A percentile compares a stretch with the other conserved stretches of the same genome.
Conservation (phyloP, 2,329 filamentous ascomycete species). For the Penicillium sp. region DNA sequence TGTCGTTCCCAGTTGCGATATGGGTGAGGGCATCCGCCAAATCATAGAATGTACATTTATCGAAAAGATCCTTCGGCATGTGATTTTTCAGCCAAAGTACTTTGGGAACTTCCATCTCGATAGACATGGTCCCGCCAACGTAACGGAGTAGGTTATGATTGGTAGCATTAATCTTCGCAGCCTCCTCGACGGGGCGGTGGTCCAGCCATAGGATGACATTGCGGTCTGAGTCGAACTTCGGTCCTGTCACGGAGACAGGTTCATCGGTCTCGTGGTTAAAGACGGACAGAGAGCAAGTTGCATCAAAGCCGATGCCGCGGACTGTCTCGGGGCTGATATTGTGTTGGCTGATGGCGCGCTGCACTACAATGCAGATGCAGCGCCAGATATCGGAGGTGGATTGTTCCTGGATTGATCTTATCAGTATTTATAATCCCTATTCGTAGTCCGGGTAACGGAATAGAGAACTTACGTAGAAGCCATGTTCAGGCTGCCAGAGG, state of each 20-base stretch:
- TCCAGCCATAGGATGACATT: conserved; percentile 98
- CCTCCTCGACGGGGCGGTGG: conserved; percentile 88
- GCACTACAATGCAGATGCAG: conserved; percentile 88
- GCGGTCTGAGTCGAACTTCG: conserved; percentile 84
- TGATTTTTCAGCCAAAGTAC: conserved; percentile 98
- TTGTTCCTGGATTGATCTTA: conserved; percentile 72
- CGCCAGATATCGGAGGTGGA: conserved; percentile 96
- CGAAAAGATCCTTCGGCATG: conserved; percentile 90
- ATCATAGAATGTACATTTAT: conserved; percentile 96
- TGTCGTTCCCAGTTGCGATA: conserved; percentile 89
- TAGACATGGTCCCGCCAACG: conserved; percentile 96
- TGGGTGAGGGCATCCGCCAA: conserved; percentile 91
- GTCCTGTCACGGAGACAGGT: conserved; percentile 86
- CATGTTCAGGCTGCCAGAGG: conserved; percentile 76
- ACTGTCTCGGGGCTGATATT: conserved; percentile 76
- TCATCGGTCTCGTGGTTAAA: conserved; percentile 89
- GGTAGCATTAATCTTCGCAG: conserved; percentile 89
- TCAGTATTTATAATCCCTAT: too few species aligned
- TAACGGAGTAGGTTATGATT: conserved; percentile 92
- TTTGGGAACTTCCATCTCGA: conserved; percentile 99
- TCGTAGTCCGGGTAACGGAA: neutral
- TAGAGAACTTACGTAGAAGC: conserved; percentile 66
- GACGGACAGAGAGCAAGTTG: conserved; percentile 95
- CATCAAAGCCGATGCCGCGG: conserved; percentile 93
- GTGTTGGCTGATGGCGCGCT: conserved; percentile 79